These are phyloP conservation scores for Pseudognaphalium luteoalbum DNA, from an alignment of 129 eudicot genomes.

Conservation along the genomic window DNA sequence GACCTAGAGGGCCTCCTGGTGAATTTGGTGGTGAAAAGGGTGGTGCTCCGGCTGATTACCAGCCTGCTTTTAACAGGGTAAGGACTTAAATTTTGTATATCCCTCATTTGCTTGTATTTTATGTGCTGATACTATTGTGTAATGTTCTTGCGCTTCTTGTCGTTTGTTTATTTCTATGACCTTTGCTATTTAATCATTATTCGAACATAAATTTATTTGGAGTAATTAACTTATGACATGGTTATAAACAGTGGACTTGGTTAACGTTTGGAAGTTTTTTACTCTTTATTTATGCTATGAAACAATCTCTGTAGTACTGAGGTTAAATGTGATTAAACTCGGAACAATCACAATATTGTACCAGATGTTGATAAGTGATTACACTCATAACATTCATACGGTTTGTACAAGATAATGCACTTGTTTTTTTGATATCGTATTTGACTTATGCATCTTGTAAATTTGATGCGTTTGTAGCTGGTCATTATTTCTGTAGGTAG, in stretches of 20 bases:
- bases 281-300: not conserved
- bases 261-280: not conserved
- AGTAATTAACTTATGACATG: not conserved
- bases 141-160: not conserved
- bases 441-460: not conserved
- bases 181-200: not conserved
- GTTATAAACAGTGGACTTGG: not conserved
- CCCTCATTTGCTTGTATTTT: not conserved
- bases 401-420: too few relatives aligned
- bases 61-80: constrained; percentile 90
- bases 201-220: not conserved
- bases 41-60: constrained; percentile 93
- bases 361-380: too few relatives aligned
- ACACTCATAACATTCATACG: too few relatives aligned
- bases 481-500: not conserved
- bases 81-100: not conserved
- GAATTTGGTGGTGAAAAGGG: constrained; percentile 86
- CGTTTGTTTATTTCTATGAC: not conserved
- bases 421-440: too few relatives aligned
- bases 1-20: constrained; percentile 85
- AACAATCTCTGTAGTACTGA: too few relatives aligned
- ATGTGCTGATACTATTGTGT: not conserved
- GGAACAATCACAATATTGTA: too few relatives aligned
- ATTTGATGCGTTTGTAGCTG: not conserved
- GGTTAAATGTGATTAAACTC: too few relatives aligned